Base-by-base conservation (phyloP, 768 basidiomycete genomes). In the Phanerochaete carnosa region DNA sequence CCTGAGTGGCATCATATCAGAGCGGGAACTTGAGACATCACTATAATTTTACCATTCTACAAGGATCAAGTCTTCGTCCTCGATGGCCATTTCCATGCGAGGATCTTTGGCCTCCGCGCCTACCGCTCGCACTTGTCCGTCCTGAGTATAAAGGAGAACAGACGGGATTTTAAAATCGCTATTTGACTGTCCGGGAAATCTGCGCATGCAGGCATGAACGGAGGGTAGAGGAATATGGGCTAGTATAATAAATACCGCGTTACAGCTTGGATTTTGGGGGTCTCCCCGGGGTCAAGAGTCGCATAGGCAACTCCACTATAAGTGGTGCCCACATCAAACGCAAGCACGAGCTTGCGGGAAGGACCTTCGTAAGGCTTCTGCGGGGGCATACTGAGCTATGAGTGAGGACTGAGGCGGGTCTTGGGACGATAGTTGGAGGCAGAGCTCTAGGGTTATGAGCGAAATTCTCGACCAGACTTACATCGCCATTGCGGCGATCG, bases 311-410 rank as follows among this genome's bases (percentile, higher is more conserved):
- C 72, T 3, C 81, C 80, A 47, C 81, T 82, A 51, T 69, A 81
- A 0, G 80, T 83, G 1, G 79, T 84, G 12, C 83, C 83, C 1
- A 84, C 69, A 60, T 84, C 83, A 39, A 84, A 79, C 1, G 60
- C 60, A 3, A 61, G 25, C 16, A 50, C 45, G 5, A 56, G 46
- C 33, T 46, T 49, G 2, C 59, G 52, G 11, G 37, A 12, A 2
- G 59, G 29, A 3, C 54, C 54, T 7, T 7, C 6, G 59, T 53
- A 60, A 1, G 54, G 45, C 25, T 32, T 43, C 5, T 26, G 28
- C 2, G 22, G 23, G 19, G 50, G 12, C 35, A 53, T 59, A 4
- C 46, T 12, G 19, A 25, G 26, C 5, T 23, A n/a, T 7, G n/a
- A 25, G 9, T 28, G 32, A 2, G 29, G 28, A 29, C 26, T n/a